Percentiles rank a stretch among this genome's conserved stretches.
Evolutionary conservation across 495 filamentous ascomycete species (phyloP).

Genomic region (Collariella sp.): DNA sequence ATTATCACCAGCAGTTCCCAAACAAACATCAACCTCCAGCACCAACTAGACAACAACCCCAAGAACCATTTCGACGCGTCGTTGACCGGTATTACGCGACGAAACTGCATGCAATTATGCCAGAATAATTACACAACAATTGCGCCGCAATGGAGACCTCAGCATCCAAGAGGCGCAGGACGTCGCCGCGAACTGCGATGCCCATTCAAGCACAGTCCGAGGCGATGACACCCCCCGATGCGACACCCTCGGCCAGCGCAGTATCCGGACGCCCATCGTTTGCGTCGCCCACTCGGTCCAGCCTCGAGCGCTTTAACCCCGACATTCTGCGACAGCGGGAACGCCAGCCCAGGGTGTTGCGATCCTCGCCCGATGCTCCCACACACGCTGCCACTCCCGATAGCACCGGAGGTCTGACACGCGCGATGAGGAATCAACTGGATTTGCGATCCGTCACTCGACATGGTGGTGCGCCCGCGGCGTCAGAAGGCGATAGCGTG

Average conservation of each 20-base stretch:
- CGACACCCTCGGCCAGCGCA: neutral
- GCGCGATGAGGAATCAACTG: constrained; percentile 10
- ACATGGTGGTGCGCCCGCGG: constrained; percentile 12
- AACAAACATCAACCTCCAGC: constrained; percentile 8
- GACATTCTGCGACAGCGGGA: constrained; percentile 45
- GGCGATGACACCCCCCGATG: constrained; percentile 16
- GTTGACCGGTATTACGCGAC: neutral
- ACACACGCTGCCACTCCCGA: constrained; percentile 23
- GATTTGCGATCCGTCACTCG: constrained; percentile 6
- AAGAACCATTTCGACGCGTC: constrained; percentile 19
- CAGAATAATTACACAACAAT: neutral
- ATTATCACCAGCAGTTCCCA: too few relatives aligned
- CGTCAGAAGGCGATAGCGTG: constrained; percentile 32
- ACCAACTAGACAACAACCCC: constrained; percentile 1
- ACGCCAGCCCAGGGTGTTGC: constrained; percentile 25
- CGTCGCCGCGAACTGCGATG: constrained; percentile 39
- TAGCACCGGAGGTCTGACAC: constrained; percentile 12
- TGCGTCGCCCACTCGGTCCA: constrained; percentile 57
- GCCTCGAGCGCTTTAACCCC: constrained; percentile 55
- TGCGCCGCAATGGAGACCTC: constrained; percentile 42
- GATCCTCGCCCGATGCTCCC: constrained; percentile 21
- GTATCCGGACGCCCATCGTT: constrained; percentile 44
- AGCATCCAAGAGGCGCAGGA: constrained; percentile 57
- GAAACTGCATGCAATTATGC: constrained; percentile 10
- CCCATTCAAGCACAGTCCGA: constrained; percentile 19